Base-by-base conservation (phyloP, 2,329 filamentous ascomycete genomes). In the Dendrostoma leiphaemia region DNA sequence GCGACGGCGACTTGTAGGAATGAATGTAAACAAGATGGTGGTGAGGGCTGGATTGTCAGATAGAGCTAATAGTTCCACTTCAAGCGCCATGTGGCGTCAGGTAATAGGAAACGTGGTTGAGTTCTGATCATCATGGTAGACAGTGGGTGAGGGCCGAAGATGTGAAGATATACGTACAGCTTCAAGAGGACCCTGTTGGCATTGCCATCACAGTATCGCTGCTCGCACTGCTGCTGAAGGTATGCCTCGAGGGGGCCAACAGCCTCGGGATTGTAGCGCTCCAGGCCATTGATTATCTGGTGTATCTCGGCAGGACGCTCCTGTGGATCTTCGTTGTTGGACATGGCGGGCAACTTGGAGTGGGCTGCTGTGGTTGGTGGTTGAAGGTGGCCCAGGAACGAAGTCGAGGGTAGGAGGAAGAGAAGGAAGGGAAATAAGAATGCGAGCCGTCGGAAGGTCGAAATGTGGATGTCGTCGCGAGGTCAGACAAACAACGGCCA, bases 191-290 rank as follows among this genome's bases (percentile, higher is more conserved):
- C 95, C 71, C 97, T 80, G 78, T 97, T 99, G 66, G 94, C 91
- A 75, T 97, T 97, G 80, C 88, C 90, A 76, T 99, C 94, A 75
- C 91, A 92, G 65, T 89, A 92, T 76, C 91, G 88, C 74, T 89
- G 86, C 75, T 97, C 93, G 80, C 94, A 99, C 78, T 99, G 94
- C 74, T 91, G 86, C 69, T 83, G 82, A 60, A 99, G 88, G 75
- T 99, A 99, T 72, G 90, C 88, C 81, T 99, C 93, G 74, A 99
- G 94, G 62, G 90, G 82, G 59, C 84, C 84, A 47, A 95, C 96
- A 48, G 94, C 96, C 79, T 99, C 94, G 38, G 94, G 94, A 75
- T 99, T 99, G 80, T 99, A 99, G 69, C 94, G 85, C 76, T 99
- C 94, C 61, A 99, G 90, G 65, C 94, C 93, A 76, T 93, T 96